Percentiles rank a stretch among this genome's conserved stretches.
Evolutionary conservation across 2,329 filamentous ascomycete species (phyloP).

Genomic region (Paramyrothecium sp.): DNA sequence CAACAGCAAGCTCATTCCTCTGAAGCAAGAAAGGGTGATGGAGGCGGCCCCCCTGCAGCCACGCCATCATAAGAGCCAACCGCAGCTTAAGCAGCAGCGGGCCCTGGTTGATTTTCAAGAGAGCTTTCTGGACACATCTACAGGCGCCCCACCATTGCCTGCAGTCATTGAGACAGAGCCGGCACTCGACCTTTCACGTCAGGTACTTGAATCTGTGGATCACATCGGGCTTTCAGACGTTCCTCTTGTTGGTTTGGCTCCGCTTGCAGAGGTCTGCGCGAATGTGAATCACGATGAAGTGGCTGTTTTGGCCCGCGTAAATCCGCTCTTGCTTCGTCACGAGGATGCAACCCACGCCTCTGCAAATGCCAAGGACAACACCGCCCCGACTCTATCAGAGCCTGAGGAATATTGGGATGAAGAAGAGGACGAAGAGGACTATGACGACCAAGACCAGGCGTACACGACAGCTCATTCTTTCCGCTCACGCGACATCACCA

Average conservation of each 20-base stretch:
- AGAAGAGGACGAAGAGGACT: constrained; percentile 66
- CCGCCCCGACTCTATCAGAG: constrained; percentile 30
- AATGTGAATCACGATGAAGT: constrained; percentile 19
- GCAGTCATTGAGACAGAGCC: neutral
- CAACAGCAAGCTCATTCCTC: neutral
- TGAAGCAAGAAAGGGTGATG: constrained; percentile 1
- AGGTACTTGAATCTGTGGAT: constrained; percentile 9
- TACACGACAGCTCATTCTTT: constrained; percentile 76
- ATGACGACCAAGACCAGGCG: constrained; percentile 61
- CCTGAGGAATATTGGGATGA: constrained; percentile 77
- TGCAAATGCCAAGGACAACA: constrained; percentile 18
- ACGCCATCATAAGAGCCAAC: constrained; percentile 55
- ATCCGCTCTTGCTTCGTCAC: constrained; percentile 28
- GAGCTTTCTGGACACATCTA: neutral
- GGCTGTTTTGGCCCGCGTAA: constrained; percentile 18
- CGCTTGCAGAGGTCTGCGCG: neutral
- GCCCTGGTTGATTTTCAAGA: neutral
- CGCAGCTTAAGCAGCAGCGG: constrained; percentile 44
- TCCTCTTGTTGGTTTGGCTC: neutral
- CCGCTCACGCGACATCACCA: constrained; percentile 64
- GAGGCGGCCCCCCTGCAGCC: constrained; percentile 29
- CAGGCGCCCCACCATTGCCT: neutral
- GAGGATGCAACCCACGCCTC: constrained; percentile 20
- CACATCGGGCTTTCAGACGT: neutral
- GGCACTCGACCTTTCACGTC: neutral